Percentiles rank a stretch among this genome's conserved stretches.
These are phyloP conservation scores for Arxiozyma telluris DNA, from an alignment of 1,139 yeast genomes.

Conservation along the genomic window DNA sequence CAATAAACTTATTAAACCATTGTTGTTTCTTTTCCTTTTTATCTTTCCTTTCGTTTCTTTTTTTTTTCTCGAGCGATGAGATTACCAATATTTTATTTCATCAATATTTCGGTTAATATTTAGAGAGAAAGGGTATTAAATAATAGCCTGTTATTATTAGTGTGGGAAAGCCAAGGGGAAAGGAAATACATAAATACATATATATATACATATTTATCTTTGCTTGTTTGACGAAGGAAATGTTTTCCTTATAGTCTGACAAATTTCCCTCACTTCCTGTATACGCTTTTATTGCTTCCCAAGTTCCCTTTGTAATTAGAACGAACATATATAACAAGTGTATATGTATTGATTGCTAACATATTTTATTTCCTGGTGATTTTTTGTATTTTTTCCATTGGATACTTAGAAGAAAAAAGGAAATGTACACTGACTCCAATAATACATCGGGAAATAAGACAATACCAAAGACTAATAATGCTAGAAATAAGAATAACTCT, in stretches of 20 bases:
- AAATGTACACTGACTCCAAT: neutral
- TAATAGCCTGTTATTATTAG: neutral
- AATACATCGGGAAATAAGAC: neutral
- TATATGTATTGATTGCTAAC: too few relatives aligned
- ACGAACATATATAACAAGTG: too few relatives aligned
- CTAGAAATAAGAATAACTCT: neutral
- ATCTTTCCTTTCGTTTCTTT: neutral
- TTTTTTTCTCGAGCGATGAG: constrained; percentile 2
- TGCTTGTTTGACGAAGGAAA: neutral
- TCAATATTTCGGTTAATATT: neutral
- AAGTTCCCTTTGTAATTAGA: neutral
- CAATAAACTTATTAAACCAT: neutral
- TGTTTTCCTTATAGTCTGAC: too few relatives aligned
- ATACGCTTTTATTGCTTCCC: too few relatives aligned
- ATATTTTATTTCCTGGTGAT: neutral
- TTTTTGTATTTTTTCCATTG: neutral
- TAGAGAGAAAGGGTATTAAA: neutral
- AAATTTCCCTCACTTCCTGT: too few relatives aligned
- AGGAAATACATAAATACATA: too few relatives aligned
- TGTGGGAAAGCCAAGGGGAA: neutral
- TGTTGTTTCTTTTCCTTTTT: neutral
- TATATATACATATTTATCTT: too few relatives aligned
- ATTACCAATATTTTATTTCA: neutral
- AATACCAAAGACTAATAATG: neutral
- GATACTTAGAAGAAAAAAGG: neutral